Evolutionary conservation across 1,284 basidiomycete genomes (phyloP).

Genomic region (Puccinia triticina): DNA sequence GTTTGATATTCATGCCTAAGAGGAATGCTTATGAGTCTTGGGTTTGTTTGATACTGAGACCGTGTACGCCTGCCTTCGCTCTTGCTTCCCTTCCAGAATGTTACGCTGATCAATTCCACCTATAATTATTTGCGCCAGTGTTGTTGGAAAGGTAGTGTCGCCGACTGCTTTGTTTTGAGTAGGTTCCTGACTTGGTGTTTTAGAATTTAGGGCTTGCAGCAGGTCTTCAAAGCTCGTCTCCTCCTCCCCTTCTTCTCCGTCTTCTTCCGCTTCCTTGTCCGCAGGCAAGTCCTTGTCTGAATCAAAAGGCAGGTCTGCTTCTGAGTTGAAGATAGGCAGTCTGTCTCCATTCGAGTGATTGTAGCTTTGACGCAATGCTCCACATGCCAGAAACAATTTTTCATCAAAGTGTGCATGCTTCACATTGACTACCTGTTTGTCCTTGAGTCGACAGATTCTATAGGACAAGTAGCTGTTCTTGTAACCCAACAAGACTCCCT

Average conservation of each 20-base stretch:
- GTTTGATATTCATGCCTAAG: too few relatives aligned
- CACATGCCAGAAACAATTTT: neutral
- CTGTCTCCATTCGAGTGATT: too few relatives aligned
- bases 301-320: too few relatives aligned
- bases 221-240: too few relatives aligned
- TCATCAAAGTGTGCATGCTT: constrained; percentile 25
- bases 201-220: too few relatives aligned
- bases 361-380: neutral
- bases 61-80: neutral
- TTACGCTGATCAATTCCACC: too few relatives aligned
- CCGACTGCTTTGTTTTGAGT: too few relatives aligned
- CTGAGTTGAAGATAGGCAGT: too few relatives aligned
- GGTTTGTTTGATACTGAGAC: neutral
- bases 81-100: neutral
- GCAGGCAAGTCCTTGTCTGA: too few relatives aligned
- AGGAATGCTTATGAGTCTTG: neutral
- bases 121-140: neutral
- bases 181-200: too few relatives aligned
- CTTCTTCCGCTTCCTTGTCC: too few relatives aligned
- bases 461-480: neutral
- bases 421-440: neutral
- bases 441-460: neutral
- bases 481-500: constrained; percentile 14
- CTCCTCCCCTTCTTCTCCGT: too few relatives aligned
- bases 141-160: neutral